A percentile compares a stretch with the other conserved stretches of the same genome.
phyloP scores from a whole-genome alignment of 2,329 filamentous ascomycete genomes.

The Rutstroemia sp. region DNA sequence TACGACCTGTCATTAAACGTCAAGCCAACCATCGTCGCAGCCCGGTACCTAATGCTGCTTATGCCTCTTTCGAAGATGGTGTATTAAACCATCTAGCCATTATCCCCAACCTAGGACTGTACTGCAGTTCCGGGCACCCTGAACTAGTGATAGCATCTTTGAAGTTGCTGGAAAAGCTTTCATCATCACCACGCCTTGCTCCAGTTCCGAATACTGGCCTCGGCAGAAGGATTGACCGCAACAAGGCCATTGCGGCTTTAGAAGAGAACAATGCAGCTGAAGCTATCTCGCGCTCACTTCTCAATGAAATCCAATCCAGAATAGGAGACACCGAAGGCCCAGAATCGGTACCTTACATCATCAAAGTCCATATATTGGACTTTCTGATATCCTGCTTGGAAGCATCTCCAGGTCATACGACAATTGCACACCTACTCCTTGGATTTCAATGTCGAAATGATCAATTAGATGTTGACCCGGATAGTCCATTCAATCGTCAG shows the following conservation, averaged over 20 bases:
- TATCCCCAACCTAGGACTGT: constrained; percentile 76
- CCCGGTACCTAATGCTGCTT: constrained; percentile 65
- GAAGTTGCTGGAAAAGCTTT: constrained; percentile 76
- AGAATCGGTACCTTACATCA: constrained; percentile 65
- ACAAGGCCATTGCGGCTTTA: constrained; percentile 82
- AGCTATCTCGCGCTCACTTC: constrained; percentile 68
- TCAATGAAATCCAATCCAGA: constrained; percentile 57
- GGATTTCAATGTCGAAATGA: constrained; percentile 76
- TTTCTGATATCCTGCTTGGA: constrained; percentile 77
- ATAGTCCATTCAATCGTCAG: constrained; percentile 62
- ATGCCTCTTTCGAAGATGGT: constrained; percentile 88
- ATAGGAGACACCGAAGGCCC: constrained; percentile 69
- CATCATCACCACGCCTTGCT: constrained; percentile 61
- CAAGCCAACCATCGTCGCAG: constrained; percentile 51
- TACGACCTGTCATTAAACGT: constrained; percentile 68
- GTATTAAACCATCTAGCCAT: constrained; percentile 73
- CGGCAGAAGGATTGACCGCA: constrained; percentile 45
- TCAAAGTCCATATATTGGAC: constrained; percentile 78
- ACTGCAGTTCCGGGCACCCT: constrained; percentile 77
- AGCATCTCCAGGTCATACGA: constrained; percentile 68
- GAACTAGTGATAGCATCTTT: constrained; percentile 74
- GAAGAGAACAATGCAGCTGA: constrained; percentile 63
- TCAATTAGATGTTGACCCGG: constrained; percentile 58
- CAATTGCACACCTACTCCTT: constrained; percentile 82
- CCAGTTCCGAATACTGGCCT: constrained; percentile 16